Base-by-base conservation (phyloP, 1,139 yeast species). In the Suhomyces ambrosiae region DNA sequence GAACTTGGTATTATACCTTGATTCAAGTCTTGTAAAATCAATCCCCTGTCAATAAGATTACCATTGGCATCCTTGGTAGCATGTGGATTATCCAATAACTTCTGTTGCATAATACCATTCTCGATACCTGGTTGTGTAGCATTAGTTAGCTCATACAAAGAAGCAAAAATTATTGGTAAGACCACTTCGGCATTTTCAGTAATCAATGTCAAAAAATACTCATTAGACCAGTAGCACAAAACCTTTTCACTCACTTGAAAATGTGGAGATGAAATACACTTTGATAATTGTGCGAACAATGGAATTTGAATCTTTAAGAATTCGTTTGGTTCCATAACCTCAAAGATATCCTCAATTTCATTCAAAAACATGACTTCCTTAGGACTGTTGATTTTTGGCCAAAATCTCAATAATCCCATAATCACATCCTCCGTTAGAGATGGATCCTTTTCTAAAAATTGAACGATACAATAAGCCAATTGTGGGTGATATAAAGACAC, bases 211-310 rank as follows among this genome's bases (percentile, higher is more conserved):
- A 92, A 79, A 59, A 92, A 90, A 65, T 87, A 90, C 58, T 92
- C 98, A 61, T 92, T 92, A 50, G 87, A 86, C 95, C 97, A 94
- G 62, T 82, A 89, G 58, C 92, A 86, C 42, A 92, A 74, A 1
- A 94, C 96, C 52, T 95, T 89, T 63, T 92, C 99, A 47, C 95
- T 86, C 18, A 92, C 97, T 70, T 94, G 98, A 71, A 92, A 94
- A 68, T 92, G 98, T 17, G 96, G 89, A 3, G 96, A 86, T 18
- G 96, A 79, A 33, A 94, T 90, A 67, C 97, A 90, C 65, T 87
- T 89, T 39, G 96, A 86, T 48, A 92, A 74, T 64, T 94, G 98
- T 24, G 94, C 95, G 65, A 90, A 90, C 39, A 92, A 68, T 2
- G 97, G 98, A 6, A 90, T 87, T 63, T 90, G 95, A 46, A 92